Conservation (phyloP, 768 basidiomycete genomes). For the Lentinula detonsa region DNA sequence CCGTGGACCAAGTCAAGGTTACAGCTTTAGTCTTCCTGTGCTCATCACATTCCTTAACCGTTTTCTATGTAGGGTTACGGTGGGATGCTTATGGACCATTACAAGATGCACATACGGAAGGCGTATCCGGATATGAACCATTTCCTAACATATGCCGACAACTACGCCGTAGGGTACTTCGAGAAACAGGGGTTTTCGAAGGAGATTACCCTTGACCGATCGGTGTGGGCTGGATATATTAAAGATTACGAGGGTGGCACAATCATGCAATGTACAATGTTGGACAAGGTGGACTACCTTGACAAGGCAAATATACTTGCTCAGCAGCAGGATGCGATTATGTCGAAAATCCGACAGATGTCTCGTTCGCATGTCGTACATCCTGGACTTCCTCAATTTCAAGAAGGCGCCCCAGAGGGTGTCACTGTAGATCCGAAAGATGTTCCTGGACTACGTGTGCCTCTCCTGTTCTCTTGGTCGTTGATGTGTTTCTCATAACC, state of each 20-base stretch:
- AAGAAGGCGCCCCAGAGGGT: conserved; percentile 45
- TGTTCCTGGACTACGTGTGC: conserved; percentile 79
- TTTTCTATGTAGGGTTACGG: conserved; percentile 75
- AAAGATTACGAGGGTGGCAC: conserved; percentile 99
- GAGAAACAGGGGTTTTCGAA: conserved; percentile 99
- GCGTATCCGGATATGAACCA: conserved; percentile 86
- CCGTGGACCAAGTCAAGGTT: conserved; percentile 96
- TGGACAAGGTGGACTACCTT: conserved; percentile 89
- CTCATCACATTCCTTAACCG: not conserved
- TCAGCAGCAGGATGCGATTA: conserved; percentile 83
- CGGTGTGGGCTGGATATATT: conserved; percentile 97
- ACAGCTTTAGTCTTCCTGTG: too few relatives aligned
- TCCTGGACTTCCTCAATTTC: conserved; percentile 73
- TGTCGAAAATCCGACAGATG: conserved; percentile 81
- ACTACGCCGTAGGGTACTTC: conserved; percentile 98
- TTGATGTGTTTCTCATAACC: not conserved
- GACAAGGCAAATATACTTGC: conserved; percentile 70
- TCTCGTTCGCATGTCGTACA: conserved; percentile 86
- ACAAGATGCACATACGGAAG: conserved; percentile 85
- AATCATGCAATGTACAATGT: conserved; percentile 97
- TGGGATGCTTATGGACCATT: conserved; percentile 97
- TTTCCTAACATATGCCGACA: conserved; percentile 98
- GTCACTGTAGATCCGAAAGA: conserved; percentile 63
- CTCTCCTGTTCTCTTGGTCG: not conserved
- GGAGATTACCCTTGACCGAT: conserved; percentile 87